Conservation (phyloP, 2,329 filamentous ascomycete species). For the Tolypocladium tropicale region DNA sequence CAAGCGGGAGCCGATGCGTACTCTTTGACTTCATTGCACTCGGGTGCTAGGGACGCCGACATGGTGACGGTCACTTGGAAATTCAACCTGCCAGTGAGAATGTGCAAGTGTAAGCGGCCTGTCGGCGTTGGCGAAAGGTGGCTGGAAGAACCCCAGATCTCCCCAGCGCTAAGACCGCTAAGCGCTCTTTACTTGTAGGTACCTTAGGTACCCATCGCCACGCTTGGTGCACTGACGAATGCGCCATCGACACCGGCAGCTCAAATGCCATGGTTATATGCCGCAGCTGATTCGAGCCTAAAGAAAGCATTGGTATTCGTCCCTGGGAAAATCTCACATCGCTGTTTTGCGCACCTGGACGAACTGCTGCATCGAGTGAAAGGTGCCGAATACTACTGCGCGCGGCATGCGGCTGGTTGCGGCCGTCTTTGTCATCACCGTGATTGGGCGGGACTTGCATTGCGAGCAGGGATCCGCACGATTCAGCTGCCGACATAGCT, state of each 20-base stretch:
- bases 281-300: neutral
- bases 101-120: neutral
- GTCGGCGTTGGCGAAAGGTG: neutral
- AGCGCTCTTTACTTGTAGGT: too few relatives aligned
- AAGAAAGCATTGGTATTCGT: too few relatives aligned
- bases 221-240: neutral
- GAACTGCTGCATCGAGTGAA: neutral
- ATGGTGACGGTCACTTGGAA: slow-evolving; percentile 23
- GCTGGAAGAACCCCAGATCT: neutral
- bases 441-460: neutral
- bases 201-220: too few relatives aligned
- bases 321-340: neutral
- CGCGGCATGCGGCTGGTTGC: neutral
- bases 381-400: neutral
- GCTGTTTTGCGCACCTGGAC: neutral
- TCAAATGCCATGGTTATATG: neutral
- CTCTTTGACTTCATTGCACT: slow-evolving; percentile 96
- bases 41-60: slow-evolving; percentile 89
- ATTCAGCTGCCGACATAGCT: neutral
- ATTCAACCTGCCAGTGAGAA: too few relatives aligned
- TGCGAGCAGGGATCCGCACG: neutral
- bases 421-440: neutral
- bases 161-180: neutral
- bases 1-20: slow-evolving; percentile 31
- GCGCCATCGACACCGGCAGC: neutral